A percentile compares a stretch with the other conserved stretches of the same genome.
phyloP scores from a whole-genome alignment of 805 yeast genomes.

The Ogataea naganishii region DNA sequence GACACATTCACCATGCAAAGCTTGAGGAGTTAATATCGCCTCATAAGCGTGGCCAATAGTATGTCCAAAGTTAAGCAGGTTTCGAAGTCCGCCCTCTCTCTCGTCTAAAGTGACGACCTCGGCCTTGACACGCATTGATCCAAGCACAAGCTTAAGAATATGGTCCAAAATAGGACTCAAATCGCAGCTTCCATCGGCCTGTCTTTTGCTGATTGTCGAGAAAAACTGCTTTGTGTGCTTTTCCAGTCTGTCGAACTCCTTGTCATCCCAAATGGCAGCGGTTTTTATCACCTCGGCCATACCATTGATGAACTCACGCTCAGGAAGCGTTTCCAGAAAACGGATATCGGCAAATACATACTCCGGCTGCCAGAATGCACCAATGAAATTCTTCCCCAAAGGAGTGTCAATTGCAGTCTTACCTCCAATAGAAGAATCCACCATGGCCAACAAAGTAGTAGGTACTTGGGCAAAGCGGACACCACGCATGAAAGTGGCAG shows the following conservation, averaged over 20 bases:
- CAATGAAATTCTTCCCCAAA: conserved; percentile 88
- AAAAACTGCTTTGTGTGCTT: conserved; percentile 61
- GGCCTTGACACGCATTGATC: conserved; percentile 85
- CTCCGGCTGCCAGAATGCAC: conserved; percentile 96
- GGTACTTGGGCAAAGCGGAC: conserved; percentile 91
- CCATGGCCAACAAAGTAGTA: conserved; percentile 92
- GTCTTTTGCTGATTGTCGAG: conserved; percentile 44
- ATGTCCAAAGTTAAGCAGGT: conserved; percentile 90
- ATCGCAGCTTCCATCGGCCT: conserved; percentile 44
- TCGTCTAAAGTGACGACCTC: conserved; percentile 91
- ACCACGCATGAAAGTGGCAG: conserved; percentile 99
- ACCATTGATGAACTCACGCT: conserved; percentile 92
- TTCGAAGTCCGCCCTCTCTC: conserved; percentile 90
- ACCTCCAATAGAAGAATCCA: conserved; percentile 96
- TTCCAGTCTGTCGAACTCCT: conserved; percentile 81
- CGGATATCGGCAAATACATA: conserved; percentile 82
- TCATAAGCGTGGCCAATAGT: conserved; percentile 97
- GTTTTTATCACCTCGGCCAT: conserved; percentile 98
- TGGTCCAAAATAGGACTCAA: conserved; percentile 64
- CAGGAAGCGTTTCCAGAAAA: conserved; percentile 82
- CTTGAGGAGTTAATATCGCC: conserved; percentile 94
- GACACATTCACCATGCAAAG: conserved; percentile 98
- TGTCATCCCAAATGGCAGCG: conserved; percentile 95
- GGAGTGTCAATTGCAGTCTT: conserved; percentile 98
- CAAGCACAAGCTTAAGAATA: conserved; percentile 69